These are phyloP conservation scores for Pseudocercospora fuligena DNA, from an alignment of 2,329 filamentous ascomycete species.

Conservation along the genomic window DNA sequence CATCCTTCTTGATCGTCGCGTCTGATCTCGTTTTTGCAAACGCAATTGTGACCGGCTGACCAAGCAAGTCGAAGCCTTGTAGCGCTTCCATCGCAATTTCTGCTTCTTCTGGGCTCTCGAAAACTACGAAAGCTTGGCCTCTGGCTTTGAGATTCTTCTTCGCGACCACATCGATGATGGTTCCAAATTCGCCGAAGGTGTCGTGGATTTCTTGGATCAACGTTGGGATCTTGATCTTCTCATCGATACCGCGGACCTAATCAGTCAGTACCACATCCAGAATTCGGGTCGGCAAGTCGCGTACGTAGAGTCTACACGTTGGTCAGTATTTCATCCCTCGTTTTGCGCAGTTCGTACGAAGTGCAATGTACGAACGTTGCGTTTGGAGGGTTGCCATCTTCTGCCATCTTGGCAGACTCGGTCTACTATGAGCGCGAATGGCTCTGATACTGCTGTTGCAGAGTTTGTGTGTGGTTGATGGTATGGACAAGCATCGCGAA, in stretches of 20 bases:
- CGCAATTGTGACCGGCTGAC: constrained; percentile 84
- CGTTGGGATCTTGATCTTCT: constrained; percentile 81
- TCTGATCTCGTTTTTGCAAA: constrained; percentile 85
- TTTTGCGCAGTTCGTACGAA: constrained; percentile 43
- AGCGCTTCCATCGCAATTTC: constrained; percentile 82
- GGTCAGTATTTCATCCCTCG: constrained; percentile 30
- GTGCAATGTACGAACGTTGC: constrained; percentile 51
- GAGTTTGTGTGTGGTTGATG: neutral
- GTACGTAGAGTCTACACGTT: constrained; percentile 41
- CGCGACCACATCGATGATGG: constrained; percentile 80
- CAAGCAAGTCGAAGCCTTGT: constrained; percentile 90
- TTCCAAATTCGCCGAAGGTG: constrained; percentile 89
- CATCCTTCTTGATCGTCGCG: constrained; percentile 76
- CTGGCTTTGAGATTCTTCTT: constrained; percentile 91
- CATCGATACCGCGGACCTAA: constrained; percentile 81
- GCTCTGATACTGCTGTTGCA: neutral
- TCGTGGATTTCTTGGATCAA: constrained; percentile 74
- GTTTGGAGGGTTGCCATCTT: constrained; percentile 35
- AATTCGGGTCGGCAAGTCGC: constrained; percentile 17
- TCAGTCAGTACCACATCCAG: constrained; percentile 4
- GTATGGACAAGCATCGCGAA: neutral
- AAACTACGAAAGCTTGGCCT: constrained; percentile 94
- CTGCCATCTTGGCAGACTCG: constrained; percentile 22
- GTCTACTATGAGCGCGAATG: constrained; percentile 4
- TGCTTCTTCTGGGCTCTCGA: constrained; percentile 79